Base-by-base conservation (phyloP, 2,329 filamentous ascomycete genomes). In the Diaporthe sp. region DNA sequence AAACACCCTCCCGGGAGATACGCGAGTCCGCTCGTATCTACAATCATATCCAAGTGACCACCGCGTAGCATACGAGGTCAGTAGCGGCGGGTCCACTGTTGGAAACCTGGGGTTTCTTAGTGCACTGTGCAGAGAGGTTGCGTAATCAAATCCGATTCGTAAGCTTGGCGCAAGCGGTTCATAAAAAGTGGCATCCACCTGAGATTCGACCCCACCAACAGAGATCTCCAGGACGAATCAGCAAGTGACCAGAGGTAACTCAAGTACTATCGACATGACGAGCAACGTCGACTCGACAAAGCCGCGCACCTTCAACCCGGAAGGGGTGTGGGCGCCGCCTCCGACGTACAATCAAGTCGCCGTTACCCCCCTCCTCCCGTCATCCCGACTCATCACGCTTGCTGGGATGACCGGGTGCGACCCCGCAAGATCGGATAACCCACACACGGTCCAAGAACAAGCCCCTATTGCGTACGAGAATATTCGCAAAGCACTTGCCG, bases 341-440 rank as follows among this genome's bases (percentile, higher is more conserved):
- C 49, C 74, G 17, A 67, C 74, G 6, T 75, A 75, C 58, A 73
- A 68, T 34, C 74, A 75, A 9, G 74, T 75, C 31, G 74, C 74
- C 3, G 34, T 75, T 31, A 75, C 74, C 42, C 74, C 70, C 67
- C 74, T 75, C 2, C 42, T 75, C 13, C 22, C 74, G 10, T 60
- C 70, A 7, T 75, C 74, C 28, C 74, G 74, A 20, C 74, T 75
- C 7, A 51, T 75, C 42, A 75, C 74, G 31, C 68, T 75, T 25
- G 74, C 74, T 15, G 74, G 74, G 13, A 71, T 73, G 28, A 75
- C 74, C 42, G 74, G 74, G 12, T 75, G 74, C 25, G 74, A 75
- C 34, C 74, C 74, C 49, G 68, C 74, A n/a, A 63, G 67, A 12
- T 68, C 74, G 17, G 70, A 72, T 20, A 75, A 75, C 42, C 74